These are phyloP conservation scores for Kodamaea lidongshanica DNA, from an alignment of 805 yeast genomes.

Conservation along the genomic window DNA sequence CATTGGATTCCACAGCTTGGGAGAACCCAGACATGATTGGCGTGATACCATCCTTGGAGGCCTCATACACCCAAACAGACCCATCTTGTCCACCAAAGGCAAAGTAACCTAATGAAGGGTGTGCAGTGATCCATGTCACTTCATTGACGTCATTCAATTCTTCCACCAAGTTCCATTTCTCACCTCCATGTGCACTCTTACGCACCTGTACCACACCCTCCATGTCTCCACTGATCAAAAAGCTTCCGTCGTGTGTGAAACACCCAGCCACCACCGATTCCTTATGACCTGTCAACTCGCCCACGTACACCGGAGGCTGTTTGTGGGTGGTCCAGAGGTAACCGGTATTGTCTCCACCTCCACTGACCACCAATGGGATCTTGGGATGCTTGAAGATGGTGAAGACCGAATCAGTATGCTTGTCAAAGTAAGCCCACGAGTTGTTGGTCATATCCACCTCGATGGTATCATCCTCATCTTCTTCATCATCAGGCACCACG, in stretches of 20 bases:
- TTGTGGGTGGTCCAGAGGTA: slow-evolving; percentile 90
- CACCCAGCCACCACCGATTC: slow-evolving; percentile 85
- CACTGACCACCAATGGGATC: slow-evolving; percentile 80
- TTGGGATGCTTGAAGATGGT: slow-evolving; percentile 77
- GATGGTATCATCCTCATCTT: slow-evolving; percentile 40
- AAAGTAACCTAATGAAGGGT: slow-evolving; percentile 73
- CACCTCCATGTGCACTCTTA: slow-evolving; percentile 68
- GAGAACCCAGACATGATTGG: slow-evolving; percentile 74
- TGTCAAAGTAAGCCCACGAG: slow-evolving; percentile 83
- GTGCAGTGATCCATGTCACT: slow-evolving; percentile 74
- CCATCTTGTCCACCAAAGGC: slow-evolving; percentile 94
- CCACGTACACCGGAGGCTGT: slow-evolving; percentile 74
- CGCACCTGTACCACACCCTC: slow-evolving; percentile 75
- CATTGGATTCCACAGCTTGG: slow-evolving; percentile 75
- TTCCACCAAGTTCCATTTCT: slow-evolving; percentile 68
- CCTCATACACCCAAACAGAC: slow-evolving; percentile 86
- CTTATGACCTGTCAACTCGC: slow-evolving; percentile 71
- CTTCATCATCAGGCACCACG: slow-evolving; percentile 29
- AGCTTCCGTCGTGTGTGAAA: slow-evolving; percentile 78
- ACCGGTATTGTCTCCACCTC: slow-evolving; percentile 92
- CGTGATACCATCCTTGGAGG: slow-evolving; percentile 50
- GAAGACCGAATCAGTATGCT: slow-evolving; percentile 83
- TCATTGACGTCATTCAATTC: slow-evolving; percentile 86
- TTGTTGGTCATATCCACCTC: slow-evolving; percentile 88
- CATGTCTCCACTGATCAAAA: slow-evolving; percentile 89